phyloP scores from a whole-genome alignment of 73 alveolate species.

The Durusdinium trenchii region DNA sequence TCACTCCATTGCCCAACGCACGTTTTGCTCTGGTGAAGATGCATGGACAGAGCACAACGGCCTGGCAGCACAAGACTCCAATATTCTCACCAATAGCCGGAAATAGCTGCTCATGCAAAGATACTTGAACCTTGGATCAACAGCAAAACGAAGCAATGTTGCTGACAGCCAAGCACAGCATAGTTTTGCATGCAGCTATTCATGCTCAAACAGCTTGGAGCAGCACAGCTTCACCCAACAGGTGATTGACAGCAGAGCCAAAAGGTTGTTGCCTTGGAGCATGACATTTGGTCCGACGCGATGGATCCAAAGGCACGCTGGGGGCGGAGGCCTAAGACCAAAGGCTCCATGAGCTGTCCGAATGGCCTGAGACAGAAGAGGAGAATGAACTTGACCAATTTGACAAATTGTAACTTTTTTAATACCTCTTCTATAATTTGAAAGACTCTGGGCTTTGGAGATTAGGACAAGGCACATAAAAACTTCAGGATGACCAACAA shows the following conservation, averaged over 20 bases:
- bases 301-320: background rate
- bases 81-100: constrained; percentile 69
- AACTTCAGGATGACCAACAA: constrained; percentile 60
- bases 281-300: background rate
- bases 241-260: constrained; percentile 63
- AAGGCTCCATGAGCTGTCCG: constrained; percentile 87
- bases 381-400: background rate
- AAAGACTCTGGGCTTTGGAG: background rate
- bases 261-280: constrained; percentile 50
- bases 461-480: constrained; percentile 33
- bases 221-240: constrained; percentile 67
- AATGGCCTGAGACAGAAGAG: constrained; percentile 49
- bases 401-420: background rate
- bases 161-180: constrained; percentile 10
- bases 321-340: constrained; percentile 25
- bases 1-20: background rate
- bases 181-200: background rate
- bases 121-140: constrained; percentile 57
- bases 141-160: background rate
- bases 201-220: background rate
- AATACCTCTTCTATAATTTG: background rate
- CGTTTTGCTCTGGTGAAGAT: background rate
- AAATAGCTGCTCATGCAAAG: constrained; percentile 93
- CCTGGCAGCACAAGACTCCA: constrained; percentile 91
- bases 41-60: background rate